Base-by-base conservation (phyloP, 169 alveolate species). In the Eimeria nieschulzi region DNA sequence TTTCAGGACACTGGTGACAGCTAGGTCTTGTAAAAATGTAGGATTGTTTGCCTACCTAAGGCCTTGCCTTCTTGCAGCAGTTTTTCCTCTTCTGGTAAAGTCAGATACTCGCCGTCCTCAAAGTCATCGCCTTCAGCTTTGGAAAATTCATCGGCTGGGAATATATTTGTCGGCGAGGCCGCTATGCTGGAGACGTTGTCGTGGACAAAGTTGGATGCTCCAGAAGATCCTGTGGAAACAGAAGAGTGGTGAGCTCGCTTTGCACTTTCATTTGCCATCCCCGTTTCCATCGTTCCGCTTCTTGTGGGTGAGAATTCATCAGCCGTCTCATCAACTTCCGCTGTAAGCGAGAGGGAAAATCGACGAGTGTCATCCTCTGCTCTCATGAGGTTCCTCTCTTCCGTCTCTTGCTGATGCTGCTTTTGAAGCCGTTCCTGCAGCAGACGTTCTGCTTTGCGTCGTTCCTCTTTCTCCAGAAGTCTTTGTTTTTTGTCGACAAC, bases 21-120 rank as follows among this genome's bases (percentile, higher is more conserved):
- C 39, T 73, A 17, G 83, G n/a, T 39, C 19, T 1, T 51, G 53
- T 46, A 51, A 3, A 39, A 73, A 46, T 1, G 1, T 19, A 61
- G 23, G 76, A 9, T 7, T 61, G 59, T 12, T 7, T 59, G 88
- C 33, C 61, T 59, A 80, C 88, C 88, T 66, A 80, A 68, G 56
- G 88, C 88, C 26, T 80, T 75, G 63, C 88, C 88, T 33, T 80
- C 75, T 23, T 80, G 53, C 61, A 80, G 26, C 23, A 59, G 88
- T 1, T 80, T 13, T 61, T 59, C 88, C 61, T 80, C 88, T 13
- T 46, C 75, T 51, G 56, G 63, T 0, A 61, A 23, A 7, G 75
- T 56, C 88, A 39, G 13, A 23, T 59, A 80, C 33, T 15, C 17
- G 21, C n/a, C 21, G 0, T 59, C 76, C 51, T 61, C 33, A 80